A percentile compares a stretch with the other conserved stretches of the same genome.
Conservation (phyloP, 352 stramenopile species). For the Plasmopara muralis region DNA sequence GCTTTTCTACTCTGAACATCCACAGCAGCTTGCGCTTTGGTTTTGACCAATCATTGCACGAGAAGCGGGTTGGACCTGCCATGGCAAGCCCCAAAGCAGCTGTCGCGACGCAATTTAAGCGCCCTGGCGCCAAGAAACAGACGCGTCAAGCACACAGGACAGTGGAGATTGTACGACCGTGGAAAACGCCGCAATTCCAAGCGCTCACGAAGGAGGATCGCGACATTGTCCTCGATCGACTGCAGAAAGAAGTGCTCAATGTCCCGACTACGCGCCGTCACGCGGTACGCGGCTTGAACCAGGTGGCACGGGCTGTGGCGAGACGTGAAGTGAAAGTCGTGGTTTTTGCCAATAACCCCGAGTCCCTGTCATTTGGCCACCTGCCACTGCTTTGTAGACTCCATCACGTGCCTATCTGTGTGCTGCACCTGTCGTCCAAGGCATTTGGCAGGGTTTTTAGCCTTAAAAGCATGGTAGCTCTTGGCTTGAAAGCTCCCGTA, state of each 20-base stretch:
- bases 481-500: constrained; percentile 34
- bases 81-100: constrained; percentile 13
- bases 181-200: constrained; percentile 43
- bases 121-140: constrained; percentile 12
- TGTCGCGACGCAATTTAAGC: constrained; percentile 26
- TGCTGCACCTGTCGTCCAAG: constrained; percentile 67
- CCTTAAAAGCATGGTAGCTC: constrained; percentile 45
- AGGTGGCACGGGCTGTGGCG: constrained; percentile 39
- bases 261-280: constrained; percentile 18
- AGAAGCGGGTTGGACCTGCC: constrained; percentile 1
- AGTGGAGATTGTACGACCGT: constrained; percentile 31
- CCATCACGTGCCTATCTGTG: constrained; percentile 58
- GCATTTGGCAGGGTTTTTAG: constrained; percentile 49
- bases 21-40: background rate
- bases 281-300: constrained; percentile 49
- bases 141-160: constrained; percentile 14
- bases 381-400: constrained; percentile 62
- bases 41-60: constrained; percentile 9
- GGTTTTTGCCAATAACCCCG: constrained; percentile 61
- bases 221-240: constrained; percentile 70
- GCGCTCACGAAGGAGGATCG: constrained; percentile 65
- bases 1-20: constrained; percentile 14
- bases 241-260: constrained; percentile 52
- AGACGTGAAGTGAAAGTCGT: constrained; percentile 45
- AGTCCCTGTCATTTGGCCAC: constrained; percentile 50